phyloP scores from a whole-genome alignment of 768 basidiomycete genomes.

The Serendipita sp. region DNA sequence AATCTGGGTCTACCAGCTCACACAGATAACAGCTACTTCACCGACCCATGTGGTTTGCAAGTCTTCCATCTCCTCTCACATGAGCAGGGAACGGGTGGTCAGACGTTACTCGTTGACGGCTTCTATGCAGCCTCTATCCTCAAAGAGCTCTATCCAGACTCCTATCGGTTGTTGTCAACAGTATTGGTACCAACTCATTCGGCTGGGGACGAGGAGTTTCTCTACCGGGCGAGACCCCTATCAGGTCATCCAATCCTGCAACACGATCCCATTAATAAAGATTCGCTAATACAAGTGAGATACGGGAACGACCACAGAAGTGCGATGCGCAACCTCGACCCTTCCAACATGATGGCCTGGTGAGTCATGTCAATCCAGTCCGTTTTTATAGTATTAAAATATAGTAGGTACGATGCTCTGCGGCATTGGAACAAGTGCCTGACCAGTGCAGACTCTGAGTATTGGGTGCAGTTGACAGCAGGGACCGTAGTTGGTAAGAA shows the following conservation, averaged over 20 bases:
- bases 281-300: conserved; percentile 50
- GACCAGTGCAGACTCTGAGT: conserved; percentile 69
- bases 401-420: conserved; percentile 58
- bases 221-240: conserved; percentile 28
- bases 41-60: conserved; percentile 89
- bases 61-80: conserved; percentile 86
- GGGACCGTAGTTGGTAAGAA: conserved; percentile 70
- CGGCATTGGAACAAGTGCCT: conserved; percentile 59
- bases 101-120: conserved; percentile 86
- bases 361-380: conserved; percentile 15
- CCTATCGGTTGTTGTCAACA: conserved; percentile 50
- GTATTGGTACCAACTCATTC: conserved; percentile 71
- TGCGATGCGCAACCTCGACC: conserved; percentile 44
- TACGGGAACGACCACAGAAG: conserved; percentile 96
- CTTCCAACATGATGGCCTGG: conserved; percentile 60
- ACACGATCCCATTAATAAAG: conserved; percentile 42
- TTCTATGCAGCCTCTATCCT: conserved; percentile 81
- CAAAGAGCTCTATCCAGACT: conserved; percentile 49
- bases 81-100: conserved; percentile 65
- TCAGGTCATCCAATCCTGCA: conserved; percentile 54
- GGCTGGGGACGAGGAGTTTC: conserved; percentile 46
- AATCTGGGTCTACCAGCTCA: conserved; percentile 76
- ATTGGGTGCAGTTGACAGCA: conserved; percentile 77
- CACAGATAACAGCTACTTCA: conserved; percentile 63
- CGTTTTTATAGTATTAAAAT: background rate